Base-by-base conservation (phyloP, 495 filamentous ascomycete genomes). In the Penicillium turbatum region DNA sequence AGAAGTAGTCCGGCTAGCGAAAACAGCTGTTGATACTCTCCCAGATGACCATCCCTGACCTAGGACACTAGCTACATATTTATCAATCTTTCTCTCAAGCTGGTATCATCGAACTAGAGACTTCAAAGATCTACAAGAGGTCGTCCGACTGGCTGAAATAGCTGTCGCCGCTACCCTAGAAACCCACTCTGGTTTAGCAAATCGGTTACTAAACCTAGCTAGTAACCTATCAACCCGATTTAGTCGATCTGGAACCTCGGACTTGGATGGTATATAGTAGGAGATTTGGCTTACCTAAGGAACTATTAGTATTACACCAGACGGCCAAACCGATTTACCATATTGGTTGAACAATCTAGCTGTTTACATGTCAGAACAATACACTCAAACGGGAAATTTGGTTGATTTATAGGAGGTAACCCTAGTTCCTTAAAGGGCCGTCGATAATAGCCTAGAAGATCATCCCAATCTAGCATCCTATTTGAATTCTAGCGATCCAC, bases 21-120 rank as follows among this genome's bases (percentile, higher is more conserved):
- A 39, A 39, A 6, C 1, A 2, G 37, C 37, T 4, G 16, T 39
- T 1, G 27, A 13, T 5, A 52, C 52, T 24, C n/a, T n/a, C n/a
- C 57, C 34, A 37, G 36, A 40, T 7, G 44, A 52, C 44, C 39
- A 55, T 15, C 31, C n/a, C 17, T 26, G 15, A 51, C 21, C 16
- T 1, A 17, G 37, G 0, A 39, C 16, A 21, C 37, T 21, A 4
- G 15, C 19, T 39, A 21, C 0, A 39, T 35, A 35, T 35, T 2
- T 35, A n/a, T 35, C 37, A 5, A 21, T 21, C 37, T 39, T 17
- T 39, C 37, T 39, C 37, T 39, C 37, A 8, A 39, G 6, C 37
- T 3, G 19, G n/a, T n/a, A n/a, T n/a, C n/a, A n/a, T n/a, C n/a
- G n/a, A n/a, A n/a, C n/a, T n/a, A n/a, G n/a, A n/a, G n/a, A n/a